Base-by-base conservation (phyloP, 345 rosid species). In the Aquilaria sinensis region DNA sequence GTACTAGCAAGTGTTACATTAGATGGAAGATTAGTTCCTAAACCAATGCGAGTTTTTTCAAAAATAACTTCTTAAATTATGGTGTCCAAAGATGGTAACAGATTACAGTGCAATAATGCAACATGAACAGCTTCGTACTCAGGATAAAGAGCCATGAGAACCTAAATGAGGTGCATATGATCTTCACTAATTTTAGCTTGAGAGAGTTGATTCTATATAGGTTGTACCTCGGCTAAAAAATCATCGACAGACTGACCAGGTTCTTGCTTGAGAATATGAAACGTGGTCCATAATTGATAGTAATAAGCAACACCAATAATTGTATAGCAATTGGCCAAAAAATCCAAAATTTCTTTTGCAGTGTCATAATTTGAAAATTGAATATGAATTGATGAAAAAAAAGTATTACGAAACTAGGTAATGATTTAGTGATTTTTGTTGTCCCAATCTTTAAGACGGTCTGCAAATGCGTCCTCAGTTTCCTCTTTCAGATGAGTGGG, bases 141-240 rank as follows among this genome's bases (percentile, higher is more conserved):
- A 10, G n/a, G 53, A 5, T 14, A 4, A 37, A 70, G 69, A 49
- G 69, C 58, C 68, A 70, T 64, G 29, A 70, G 47, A 50, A 63
- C 51, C 43, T 70, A n/a, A 70, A 63, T 70, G 29, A 70, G 54
- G 16, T 63, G 47, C 3, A 63, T 12, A 57, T 57, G 58, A 13
- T 63, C 53, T 6, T 33, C 11, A 58, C 7, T 50, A 8, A 57
- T 16, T 31, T 57, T 57, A 2, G 59, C 48, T 10, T 63, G 48
- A 31, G 56, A 41, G 9, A 54, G 3, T 32, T 68, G 29, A 54
- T 15, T 32, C 69, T 31, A 56, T 37, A 56, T 56, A 1, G 62
- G 61, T 16, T 65, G 62, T 3, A 65, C 54, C 12, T 57, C 31
- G 4, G 53, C 45, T n/a, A 67, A 41, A 51, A 67, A 67, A 41